Evolutionary conservation across 148 eudicot genomes (phyloP).

Genomic region (Nepenthes mirabilis): DNA sequence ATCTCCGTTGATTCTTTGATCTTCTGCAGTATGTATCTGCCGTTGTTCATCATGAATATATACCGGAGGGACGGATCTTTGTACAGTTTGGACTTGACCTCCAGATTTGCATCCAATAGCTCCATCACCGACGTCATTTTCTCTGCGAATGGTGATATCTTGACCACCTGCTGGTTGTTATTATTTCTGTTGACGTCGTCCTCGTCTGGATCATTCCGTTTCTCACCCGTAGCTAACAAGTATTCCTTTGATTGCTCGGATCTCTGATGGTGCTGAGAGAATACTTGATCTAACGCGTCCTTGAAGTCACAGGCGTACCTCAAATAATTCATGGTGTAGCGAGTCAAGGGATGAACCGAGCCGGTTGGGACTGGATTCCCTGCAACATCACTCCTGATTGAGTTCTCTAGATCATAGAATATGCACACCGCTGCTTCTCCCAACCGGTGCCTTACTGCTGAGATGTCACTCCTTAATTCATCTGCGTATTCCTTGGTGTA

Average conservation of each 20-base stretch:
- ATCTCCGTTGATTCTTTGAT: conserved; percentile 60
- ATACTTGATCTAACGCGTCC: conserved; percentile 46
- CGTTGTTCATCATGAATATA: conserved; percentile 79
- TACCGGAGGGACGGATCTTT: conserved; percentile 38
- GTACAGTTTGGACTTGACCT: conserved; percentile 56
- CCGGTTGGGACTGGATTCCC: conserved; percentile 61
- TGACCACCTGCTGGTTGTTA: background rate
- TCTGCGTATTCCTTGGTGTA: conserved; percentile 13
- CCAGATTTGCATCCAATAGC: conserved; percentile 45
- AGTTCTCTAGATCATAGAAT: conserved; percentile 60
- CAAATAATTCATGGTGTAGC: conserved; percentile 76
- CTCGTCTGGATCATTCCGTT: background rate
- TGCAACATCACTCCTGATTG: conserved; percentile 49
- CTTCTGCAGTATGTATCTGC: conserved; percentile 63
- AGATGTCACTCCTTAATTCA: conserved; percentile 35
- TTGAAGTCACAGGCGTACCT: conserved; percentile 63
- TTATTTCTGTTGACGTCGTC: conserved; percentile 1
- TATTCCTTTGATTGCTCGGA: conserved; percentile 4
- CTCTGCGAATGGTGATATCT: conserved; percentile 26
- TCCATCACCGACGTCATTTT: conserved; percentile 31
- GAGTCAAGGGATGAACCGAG: conserved; percentile 77
- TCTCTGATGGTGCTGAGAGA: conserved; percentile 19
- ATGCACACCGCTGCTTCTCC: conserved; percentile 51
- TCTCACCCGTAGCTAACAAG: conserved; percentile 6
- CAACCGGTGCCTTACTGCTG: conserved; percentile 22